Percentiles rank a stretch among this genome's conserved stretches.
phyloP scores from a whole-genome alignment of 2,329 filamentous ascomycete species.

The Fusarium keratoplasticum region DNA sequence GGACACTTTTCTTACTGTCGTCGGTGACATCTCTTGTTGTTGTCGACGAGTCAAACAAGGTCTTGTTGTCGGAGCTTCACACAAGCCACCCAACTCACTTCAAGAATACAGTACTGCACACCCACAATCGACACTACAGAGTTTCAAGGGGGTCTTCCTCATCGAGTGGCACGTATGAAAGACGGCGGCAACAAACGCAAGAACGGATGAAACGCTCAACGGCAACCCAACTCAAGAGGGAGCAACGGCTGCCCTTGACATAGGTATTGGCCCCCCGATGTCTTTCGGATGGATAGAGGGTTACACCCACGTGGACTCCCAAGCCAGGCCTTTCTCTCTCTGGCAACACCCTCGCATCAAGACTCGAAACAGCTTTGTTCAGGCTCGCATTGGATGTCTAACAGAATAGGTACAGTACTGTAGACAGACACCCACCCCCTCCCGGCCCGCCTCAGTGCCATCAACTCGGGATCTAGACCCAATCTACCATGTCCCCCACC shows the following conservation, averaged over 20 bases:
- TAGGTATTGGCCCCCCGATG: not conserved
- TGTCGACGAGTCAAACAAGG: not conserved
- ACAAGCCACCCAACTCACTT: not conserved
- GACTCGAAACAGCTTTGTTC: not conserved
- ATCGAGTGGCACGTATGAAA: not conserved
- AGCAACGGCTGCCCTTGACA: not conserved
- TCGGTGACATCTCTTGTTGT: not conserved
- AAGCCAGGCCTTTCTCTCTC: not conserved
- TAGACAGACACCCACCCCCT: slow-evolving; percentile 15
- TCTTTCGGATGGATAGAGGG: not conserved
- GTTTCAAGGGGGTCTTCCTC: not conserved
- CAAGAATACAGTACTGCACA: not conserved
- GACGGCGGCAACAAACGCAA: not conserved
- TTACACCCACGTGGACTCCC: not conserved
- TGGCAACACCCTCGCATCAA: not conserved
- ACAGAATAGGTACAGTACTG: not conserved
- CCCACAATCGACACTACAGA: not conserved
- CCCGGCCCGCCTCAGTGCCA: slow-evolving; percentile 18
- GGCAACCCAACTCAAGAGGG: not conserved
- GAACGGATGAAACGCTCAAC: not conserved
- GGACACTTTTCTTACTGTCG: slow-evolving; percentile 7
- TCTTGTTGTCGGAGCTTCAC: not conserved
- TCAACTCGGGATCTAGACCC: slow-evolving; percentile 33
- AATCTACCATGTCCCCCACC: slow-evolving; percentile 31
- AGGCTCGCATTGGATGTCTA: not conserved